Evolutionary conservation across 169 alveolate genomes (phyloP), one percentile per base, ranked within the genome.

Genomic region (Cyclospora cayetanensis): DNA sequence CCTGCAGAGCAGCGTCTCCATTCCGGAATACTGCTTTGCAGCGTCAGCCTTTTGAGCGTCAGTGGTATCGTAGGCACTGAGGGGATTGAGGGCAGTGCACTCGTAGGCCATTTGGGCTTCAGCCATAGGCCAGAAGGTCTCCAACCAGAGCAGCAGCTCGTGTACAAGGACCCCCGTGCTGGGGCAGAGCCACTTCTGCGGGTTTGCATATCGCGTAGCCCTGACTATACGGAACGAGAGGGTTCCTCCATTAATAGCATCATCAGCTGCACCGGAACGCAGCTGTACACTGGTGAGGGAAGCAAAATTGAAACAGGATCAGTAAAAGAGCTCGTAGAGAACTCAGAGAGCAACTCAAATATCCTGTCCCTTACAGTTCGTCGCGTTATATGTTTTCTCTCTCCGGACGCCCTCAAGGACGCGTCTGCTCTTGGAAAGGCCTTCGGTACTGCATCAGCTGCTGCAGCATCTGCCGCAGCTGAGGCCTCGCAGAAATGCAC

Each of bases 401-500:
- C 46, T n/a, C 89, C 89, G 9, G 35, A 34, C 37, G 89, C 53
- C 2, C 11, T 80, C 76, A 12, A 39, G 89, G 89, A 52, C 46
- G 20, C 52, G n/a, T 2, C 74, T 31, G 5, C 55, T 3, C 46
- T 80, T 11, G 37, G n/a, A 34, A 52, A 31, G 34, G 52, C 41
- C 20, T 80, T 80, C 52, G 52, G 74, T 80, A 43, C 29, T 12
- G 87, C 87, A 5, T 70, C 76, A 2, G 76, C 74, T 31, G 70
- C 37, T 34, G 89, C 41, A 80, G 76, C 4, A 52, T n/a, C 25
- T 25, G 89, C 42, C 15, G 70, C 52, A 27, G 42, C 76, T 29
- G 52, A 46, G 35, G 42, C 70, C 0, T 79, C 88, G 74, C 88
- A 46, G 72, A 46, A 79, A 15, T 79, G 88, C 72, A 79, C 52